A percentile compares a stretch with the other conserved stretches of the same genome.
These are phyloP conservation scores for Ascochyta viciae-villosae DNA, from an alignment of 2,329 filamentous ascomycete genomes.

Conservation along the genomic window DNA sequence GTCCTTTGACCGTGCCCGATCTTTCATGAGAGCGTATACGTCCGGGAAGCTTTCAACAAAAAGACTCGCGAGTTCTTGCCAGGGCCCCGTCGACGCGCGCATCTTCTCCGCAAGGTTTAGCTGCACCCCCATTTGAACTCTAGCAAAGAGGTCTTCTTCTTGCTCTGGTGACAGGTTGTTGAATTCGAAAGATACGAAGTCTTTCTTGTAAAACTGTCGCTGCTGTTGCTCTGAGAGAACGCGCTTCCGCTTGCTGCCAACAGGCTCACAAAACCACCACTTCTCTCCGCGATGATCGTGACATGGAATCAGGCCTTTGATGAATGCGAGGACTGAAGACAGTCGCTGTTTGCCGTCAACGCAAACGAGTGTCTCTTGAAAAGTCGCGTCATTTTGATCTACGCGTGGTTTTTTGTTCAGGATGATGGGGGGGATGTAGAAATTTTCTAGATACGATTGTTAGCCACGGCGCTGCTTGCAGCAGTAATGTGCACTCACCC, in stretches of 20 bases:
- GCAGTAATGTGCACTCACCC: slow-evolving; percentile 23
- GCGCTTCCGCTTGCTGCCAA: slow-evolving; percentile 24
- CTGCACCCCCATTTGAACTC: slow-evolving; percentile 56
- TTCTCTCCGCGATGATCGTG: slow-evolving; percentile 51
- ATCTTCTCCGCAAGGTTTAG: slow-evolving; percentile 57
- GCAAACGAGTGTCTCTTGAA: slow-evolving; percentile 45
- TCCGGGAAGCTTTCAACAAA: slow-evolving; percentile 53
- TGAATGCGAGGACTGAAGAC: slow-evolving; percentile 54
- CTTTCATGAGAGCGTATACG: slow-evolving; percentile 44
- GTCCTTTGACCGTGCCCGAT: slow-evolving; percentile 38
- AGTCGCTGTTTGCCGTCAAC: slow-evolving; percentile 60
- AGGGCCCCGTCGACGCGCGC: slow-evolving; percentile 54
- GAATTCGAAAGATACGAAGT: slow-evolving; percentile 56
- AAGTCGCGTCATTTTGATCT: slow-evolving; percentile 17
- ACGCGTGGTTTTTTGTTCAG: slow-evolving; percentile 48
- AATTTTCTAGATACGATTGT: slow-evolving; percentile 39
- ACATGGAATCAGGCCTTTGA: slow-evolving; percentile 55
- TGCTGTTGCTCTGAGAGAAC: slow-evolving; percentile 48
- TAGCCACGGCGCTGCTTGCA: neutral
- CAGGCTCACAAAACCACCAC: slow-evolving; percentile 46
- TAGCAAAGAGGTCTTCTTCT: slow-evolving; percentile 58
- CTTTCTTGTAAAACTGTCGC: slow-evolving; percentile 48
- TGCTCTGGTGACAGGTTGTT: slow-evolving; percentile 48
- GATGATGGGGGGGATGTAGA: slow-evolving; percentile 57
- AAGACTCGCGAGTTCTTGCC: slow-evolving; percentile 54